Evolutionary conservation across 2,329 filamentous ascomycete species (phyloP).

Genomic region (Pestalotiopsis sp.): DNA sequence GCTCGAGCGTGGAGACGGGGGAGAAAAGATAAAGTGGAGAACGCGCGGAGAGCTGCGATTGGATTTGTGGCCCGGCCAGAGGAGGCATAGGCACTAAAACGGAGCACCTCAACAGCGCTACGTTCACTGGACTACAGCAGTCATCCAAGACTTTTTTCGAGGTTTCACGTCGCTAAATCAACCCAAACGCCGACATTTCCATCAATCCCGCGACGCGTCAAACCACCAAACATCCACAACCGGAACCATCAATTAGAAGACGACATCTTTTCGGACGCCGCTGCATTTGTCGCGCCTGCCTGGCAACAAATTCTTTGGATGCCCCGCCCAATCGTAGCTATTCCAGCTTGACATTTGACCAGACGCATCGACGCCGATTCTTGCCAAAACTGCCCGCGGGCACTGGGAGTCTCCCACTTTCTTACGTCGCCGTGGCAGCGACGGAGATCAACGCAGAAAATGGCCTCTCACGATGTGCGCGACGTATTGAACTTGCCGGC

Average conservation of each 20-base stretch:
- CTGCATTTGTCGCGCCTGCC: neutral
- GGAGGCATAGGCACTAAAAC: neutral
- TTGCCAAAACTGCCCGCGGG: neutral
- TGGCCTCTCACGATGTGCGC: conserved; percentile 80
- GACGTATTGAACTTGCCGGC: conserved; percentile 83
- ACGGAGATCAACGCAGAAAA: conserved; percentile 35
- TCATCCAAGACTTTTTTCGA: neutral
- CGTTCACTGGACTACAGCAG: neutral
- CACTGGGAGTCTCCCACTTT: neutral
- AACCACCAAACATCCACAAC: neutral
- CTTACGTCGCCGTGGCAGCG: neutral
- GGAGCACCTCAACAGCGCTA: neutral
- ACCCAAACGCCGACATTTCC: neutral
- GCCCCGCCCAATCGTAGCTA: neutral
- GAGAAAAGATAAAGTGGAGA: neutral
- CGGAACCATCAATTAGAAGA: neutral
- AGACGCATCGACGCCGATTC: neutral
- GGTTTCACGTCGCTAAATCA: neutral
- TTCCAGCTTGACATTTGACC: neutral
- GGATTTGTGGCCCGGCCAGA: neutral
- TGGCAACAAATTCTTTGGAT: neutral
- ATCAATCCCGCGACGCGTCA: neutral
- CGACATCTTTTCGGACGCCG: neutral
- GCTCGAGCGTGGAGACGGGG: neutral
- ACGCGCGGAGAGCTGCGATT: neutral